A percentile compares a stretch with the other conserved stretches of the same genome.
phyloP scores from a whole-genome alignment of 169 alveolate species.

The Plasmodium billcollinsi region DNA sequence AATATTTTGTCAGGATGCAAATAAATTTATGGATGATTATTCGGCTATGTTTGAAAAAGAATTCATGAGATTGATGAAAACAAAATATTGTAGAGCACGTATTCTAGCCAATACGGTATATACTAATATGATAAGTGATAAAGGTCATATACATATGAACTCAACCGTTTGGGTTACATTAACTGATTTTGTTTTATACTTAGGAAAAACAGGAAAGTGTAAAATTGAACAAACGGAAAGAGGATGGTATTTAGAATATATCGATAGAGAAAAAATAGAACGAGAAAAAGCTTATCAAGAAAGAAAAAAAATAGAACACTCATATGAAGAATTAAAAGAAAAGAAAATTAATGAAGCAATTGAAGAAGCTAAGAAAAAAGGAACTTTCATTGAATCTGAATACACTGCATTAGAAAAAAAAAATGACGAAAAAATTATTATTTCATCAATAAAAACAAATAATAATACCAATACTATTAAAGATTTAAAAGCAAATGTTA shows the following conservation, averaged over 20 bases:
- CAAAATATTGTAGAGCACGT: slow-evolving; percentile 87
- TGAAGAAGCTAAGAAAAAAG: slow-evolving; percentile 71
- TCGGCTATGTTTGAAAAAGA: slow-evolving; percentile 92
- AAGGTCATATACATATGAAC: slow-evolving; percentile 95
- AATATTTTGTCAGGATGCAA: slow-evolving; percentile 92
- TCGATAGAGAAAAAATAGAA: slow-evolving; percentile 89
- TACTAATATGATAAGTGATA: slow-evolving; percentile 92
- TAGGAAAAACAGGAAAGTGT: slow-evolving; percentile 94
- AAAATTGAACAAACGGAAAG: slow-evolving; percentile 92
- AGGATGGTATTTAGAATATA: slow-evolving; percentile 94
- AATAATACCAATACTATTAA: not conserved
- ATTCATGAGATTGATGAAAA: slow-evolving; percentile 92
- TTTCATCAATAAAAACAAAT: slow-evolving; percentile 39
- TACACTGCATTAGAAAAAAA: slow-evolving; percentile 57
- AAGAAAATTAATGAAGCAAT: slow-evolving; percentile 69
- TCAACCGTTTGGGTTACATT: slow-evolving; percentile 96
- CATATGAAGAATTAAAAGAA: slow-evolving; percentile 69
- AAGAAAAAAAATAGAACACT: slow-evolving; percentile 68
- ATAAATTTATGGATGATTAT: slow-evolving; percentile 93
- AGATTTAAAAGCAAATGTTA: slow-evolving; percentile 27
- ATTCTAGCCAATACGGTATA: slow-evolving; percentile 93
- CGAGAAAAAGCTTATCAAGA: slow-evolving; percentile 77
- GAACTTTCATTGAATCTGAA: slow-evolving; percentile 65
- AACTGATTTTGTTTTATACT: slow-evolving; percentile 90
- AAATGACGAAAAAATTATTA: slow-evolving; percentile 45